These are phyloP conservation scores for Candida sp. DNA, from an alignment of 1,139 yeast genomes.

Conservation along the genomic window DNA sequence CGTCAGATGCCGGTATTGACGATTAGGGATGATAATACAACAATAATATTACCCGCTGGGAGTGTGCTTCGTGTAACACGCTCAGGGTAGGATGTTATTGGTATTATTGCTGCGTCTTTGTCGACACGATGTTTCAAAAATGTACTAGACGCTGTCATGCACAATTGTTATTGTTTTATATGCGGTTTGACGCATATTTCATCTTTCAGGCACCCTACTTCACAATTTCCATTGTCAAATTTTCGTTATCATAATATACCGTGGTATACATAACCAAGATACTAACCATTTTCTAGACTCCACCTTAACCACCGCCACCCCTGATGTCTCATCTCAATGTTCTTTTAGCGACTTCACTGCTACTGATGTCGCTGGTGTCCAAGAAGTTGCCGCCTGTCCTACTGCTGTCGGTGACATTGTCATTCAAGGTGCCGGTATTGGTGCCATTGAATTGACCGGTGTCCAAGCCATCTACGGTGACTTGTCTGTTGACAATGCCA, in stretches of 20 bases:
- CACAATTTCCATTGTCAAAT: not conserved
- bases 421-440: conserved; percentile 58
- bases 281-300: conserved; percentile 26
- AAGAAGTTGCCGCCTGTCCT: conserved; percentile 66
- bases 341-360: conserved; percentile 58
- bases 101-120: no score
- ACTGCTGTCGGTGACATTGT: conserved; percentile 78
- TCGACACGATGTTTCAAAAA: no score
- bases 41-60: no score
- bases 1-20: no score
- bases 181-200: no score
- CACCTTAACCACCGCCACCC: conserved; percentile 48
- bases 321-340: conserved; percentile 53
- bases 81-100: no score
- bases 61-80: no score
- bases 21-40: no score
- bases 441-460: conserved; percentile 54
- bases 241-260: not conserved
- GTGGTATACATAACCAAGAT: no score
- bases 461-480: conserved; percentile 73
- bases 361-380: conserved; percentile 76
- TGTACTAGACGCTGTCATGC: no score
- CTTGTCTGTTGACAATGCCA: conserved; percentile 62
- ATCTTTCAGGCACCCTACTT: no score
- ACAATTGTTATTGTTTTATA: no score